A percentile compares a stretch with the other conserved stretches of the same genome.
These are phyloP conservation scores for Pelagophyceae sp. DNA, from an alignment of 352 stramenopile species.

Conservation along the genomic window DNA sequence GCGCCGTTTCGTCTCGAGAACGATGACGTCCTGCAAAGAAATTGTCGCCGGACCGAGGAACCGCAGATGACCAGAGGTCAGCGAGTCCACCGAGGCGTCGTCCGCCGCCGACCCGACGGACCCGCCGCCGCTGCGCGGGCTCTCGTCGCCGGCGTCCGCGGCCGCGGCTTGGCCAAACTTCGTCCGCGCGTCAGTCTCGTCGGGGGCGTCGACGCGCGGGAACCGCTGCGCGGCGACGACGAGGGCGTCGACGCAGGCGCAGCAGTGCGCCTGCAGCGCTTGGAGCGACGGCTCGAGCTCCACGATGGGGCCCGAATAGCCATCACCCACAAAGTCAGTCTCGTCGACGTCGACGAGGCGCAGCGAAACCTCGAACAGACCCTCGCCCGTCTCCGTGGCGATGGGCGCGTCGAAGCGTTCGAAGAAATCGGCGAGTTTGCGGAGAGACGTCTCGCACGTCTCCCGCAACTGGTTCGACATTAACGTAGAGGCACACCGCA, in stretches of 20 bases:
- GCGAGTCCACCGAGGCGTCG: background rate
- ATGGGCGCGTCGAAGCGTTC: conserved; percentile 45
- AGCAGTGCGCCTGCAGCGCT: conserved; percentile 31
- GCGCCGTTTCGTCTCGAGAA: background rate
- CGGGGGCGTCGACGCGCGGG: conserved; percentile 67
- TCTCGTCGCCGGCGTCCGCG: conserved; percentile 3
- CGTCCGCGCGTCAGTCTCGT: no score
- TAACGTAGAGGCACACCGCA: conserved; percentile 67
- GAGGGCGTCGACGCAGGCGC: conserved; percentile 34
- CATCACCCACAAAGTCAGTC: conserved; percentile 12
- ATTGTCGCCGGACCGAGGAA: conserved; percentile 11
- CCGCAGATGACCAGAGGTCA: background rate
- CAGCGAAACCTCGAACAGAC: conserved; percentile 33
- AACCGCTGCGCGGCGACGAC: conserved; percentile 61
- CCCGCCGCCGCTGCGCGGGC: no score
- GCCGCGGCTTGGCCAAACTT: conserved; percentile 24
- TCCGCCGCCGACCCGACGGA: no score
- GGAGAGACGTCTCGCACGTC: conserved; percentile 67
- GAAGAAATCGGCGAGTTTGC: conserved; percentile 60
- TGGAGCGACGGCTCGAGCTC: conserved; percentile 34
- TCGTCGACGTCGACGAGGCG: conserved; percentile 33
- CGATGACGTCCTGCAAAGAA: background rate
- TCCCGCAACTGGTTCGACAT: conserved; percentile 76
- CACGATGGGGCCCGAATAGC: conserved; percentile 28
- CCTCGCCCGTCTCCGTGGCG: conserved; percentile 27